phyloP scores from a whole-genome alignment of 495 filamentous ascomycete genomes.

The Aspergillus egyptiacus region DNA sequence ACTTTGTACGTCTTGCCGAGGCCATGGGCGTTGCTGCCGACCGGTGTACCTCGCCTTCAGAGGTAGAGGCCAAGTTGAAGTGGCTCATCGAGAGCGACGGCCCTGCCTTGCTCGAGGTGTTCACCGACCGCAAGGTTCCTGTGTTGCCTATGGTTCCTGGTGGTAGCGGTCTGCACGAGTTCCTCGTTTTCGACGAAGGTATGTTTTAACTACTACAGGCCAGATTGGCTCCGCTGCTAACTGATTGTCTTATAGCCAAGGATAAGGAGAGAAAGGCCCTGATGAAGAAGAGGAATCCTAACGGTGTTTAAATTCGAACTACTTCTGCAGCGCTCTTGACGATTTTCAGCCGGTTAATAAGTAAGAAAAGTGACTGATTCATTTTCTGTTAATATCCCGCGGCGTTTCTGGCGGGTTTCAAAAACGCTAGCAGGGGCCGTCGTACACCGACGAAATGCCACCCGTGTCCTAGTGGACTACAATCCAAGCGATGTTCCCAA shows the following conservation, averaged over 20 bases:
- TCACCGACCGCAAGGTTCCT: conserved; percentile 83
- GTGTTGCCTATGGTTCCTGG: conserved; percentile 95
- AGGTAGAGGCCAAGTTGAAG: conserved; percentile 70
- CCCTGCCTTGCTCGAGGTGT: conserved; percentile 61
- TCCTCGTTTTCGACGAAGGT: conserved; percentile 86
- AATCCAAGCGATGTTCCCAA: neutral
- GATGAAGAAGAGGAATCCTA: conserved; percentile 56
- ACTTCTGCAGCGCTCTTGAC: conserved; percentile 17
- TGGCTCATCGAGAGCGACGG: conserved; percentile 84
- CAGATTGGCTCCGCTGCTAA: neutral
- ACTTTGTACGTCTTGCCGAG: conserved; percentile 80
- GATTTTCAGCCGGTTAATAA: conserved; percentile 13
- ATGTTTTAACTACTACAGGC: conserved; percentile 10
- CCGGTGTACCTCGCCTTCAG: conserved; percentile 58
- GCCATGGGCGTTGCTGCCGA: conserved; percentile 73
- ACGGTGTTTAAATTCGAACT: conserved; percentile 19
- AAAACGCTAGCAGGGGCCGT: conserved; percentile 31
- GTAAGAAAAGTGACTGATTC: conserved; percentile 23
- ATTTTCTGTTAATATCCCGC: conserved; percentile 43
- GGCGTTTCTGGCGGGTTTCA: conserved; percentile 43
- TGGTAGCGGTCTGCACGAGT: conserved; percentile 84
- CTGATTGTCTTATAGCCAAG: conserved; percentile 49
- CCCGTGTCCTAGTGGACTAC: too few species aligned
- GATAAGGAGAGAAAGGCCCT: conserved; percentile 65
- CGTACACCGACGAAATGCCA: conserved; percentile 7